Percentiles rank a stretch among this genome's conserved stretches.
These are phyloP conservation scores for Exidia glandulosa DNA, from an alignment of 768 basidiomycete genomes.

Conservation along the genomic window DNA sequence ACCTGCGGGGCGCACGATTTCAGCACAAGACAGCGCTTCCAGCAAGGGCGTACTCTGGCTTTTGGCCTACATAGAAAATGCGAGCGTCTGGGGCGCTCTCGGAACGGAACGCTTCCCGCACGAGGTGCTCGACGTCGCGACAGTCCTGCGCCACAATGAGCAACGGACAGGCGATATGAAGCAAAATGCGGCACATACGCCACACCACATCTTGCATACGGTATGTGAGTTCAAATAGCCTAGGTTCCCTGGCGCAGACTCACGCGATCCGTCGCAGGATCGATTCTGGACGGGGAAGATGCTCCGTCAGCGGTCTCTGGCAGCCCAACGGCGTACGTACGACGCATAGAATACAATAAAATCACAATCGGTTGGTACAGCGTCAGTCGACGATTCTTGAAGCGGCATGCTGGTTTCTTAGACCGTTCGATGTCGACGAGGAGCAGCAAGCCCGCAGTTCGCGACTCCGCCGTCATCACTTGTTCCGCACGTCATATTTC, in stretches of 20 bases:
- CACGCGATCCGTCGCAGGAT: background rate
- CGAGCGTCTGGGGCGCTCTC: slow-evolving; percentile 38
- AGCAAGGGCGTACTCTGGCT: slow-evolving; percentile 36
- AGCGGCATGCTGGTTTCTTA: too few species aligned
- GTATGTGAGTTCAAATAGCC: background rate
- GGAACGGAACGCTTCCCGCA: slow-evolving; percentile 39
- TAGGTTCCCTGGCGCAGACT: background rate
- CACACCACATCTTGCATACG: background rate
- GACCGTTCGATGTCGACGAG: too few species aligned
- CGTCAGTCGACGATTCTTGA: background rate
- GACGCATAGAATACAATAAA: background rate
- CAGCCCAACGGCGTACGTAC: background rate
- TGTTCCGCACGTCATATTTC: too few species aligned
- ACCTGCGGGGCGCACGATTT: slow-evolving; percentile 34
- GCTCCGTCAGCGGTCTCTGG: background rate
- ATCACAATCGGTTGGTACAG: background rate
- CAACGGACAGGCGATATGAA: background rate
- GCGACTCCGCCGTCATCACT: too few species aligned
- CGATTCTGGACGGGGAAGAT: background rate
- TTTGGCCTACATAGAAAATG: slow-evolving; percentile 61
- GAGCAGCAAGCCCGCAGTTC: too few species aligned
- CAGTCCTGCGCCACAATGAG: slow-evolving; percentile 41
- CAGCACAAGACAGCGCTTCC: background rate
- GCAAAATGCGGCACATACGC: background rate
- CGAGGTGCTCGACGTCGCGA: slow-evolving; percentile 42